Base-by-base conservation (phyloP, 257 asterid species). In the Linderniella brevidens region DNA sequence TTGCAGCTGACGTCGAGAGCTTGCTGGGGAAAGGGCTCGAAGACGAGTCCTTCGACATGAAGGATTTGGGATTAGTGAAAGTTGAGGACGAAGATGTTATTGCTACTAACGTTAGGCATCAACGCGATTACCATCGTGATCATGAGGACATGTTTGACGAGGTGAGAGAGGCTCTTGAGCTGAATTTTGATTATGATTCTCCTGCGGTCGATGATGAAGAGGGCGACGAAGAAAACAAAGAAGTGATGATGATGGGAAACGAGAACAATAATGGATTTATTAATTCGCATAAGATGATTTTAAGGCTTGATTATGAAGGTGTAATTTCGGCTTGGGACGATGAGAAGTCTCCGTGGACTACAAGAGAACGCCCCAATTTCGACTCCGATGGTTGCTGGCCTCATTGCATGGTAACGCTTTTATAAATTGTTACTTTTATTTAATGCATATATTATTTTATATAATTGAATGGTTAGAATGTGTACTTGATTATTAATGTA, bases 1-100 rank as follows among this genome's bases (percentile, higher is more conserved):
- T 86, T 39, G 86, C 93, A 0, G 93, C 88, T 0, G 88, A 81
- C 52, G 93, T 81, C 3, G 94, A 86, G 69, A 76, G 68, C 59
- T 61, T 86, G 37, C 41, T 86, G 9, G 94, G 96, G 4, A 72
- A 79, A 66, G 94, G 92, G 41, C 66, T 86, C 11, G 93, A 82
- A 9, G 80, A 60, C 29, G 86, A 74, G 41, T 67, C 80, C 8
- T 81, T 78, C 41, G 74, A 71, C 37, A 74, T 86, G 66, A 80
- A 77, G 58, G 80, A 67, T 8, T 56, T 86, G 60, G 94, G 52
- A 19, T 11, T 64, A 50, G 70, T 71, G 11, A 77, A 75, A 60
- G 64, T 71, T 19, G 73, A 82, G 54, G 69, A 70, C 11, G 83
- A 65, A 4, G 78, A 58, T 48, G 56, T 43, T 50, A 51, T 13